Percentiles rank a stretch among this genome's conserved stretches.
phyloP scores from a whole-genome alignment of 805 yeast genomes.

The Yarrowia sp. region DNA sequence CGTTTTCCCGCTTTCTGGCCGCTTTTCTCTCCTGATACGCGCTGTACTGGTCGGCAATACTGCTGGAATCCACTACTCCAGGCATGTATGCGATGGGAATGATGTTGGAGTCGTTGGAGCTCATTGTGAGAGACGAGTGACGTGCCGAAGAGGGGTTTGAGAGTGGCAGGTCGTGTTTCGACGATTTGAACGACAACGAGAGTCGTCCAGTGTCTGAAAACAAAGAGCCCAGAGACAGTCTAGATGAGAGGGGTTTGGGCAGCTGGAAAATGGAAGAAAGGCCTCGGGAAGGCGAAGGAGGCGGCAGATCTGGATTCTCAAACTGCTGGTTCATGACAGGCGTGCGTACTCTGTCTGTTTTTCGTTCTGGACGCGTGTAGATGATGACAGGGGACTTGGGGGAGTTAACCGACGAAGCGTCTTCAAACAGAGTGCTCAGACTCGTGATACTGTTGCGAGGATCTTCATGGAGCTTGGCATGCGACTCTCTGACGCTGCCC shows the following conservation, averaged over 20 bases:
- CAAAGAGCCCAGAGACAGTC: neutral
- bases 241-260: neutral
- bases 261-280: neutral
- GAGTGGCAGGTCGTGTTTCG: neutral
- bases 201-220: neutral
- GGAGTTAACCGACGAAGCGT: neutral
- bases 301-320: neutral
- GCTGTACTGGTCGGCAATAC: neutral
- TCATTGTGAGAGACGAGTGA: slow-evolving; percentile 2
- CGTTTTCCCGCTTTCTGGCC: neutral
- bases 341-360: neutral
- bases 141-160: neutral
- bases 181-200: neutral
- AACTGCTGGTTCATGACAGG: neutral
- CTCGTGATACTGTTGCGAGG: neutral
- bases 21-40: slow-evolving; percentile 4
- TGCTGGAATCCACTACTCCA: slow-evolving; percentile 51
- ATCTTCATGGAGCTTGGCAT: neutral
- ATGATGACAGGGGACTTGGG: slow-evolving; percentile 1
- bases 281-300: neutral
- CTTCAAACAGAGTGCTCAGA: slow-evolving; percentile 11
- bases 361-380: neutral
- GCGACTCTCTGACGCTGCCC: neutral
- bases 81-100: slow-evolving; percentile 92
- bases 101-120: slow-evolving; percentile 77